Evolutionary conservation across 495 filamentous ascomycete species (phyloP), one percentile per base, ranked within the genome.

Genomic region (Podospora didyma): DNA sequence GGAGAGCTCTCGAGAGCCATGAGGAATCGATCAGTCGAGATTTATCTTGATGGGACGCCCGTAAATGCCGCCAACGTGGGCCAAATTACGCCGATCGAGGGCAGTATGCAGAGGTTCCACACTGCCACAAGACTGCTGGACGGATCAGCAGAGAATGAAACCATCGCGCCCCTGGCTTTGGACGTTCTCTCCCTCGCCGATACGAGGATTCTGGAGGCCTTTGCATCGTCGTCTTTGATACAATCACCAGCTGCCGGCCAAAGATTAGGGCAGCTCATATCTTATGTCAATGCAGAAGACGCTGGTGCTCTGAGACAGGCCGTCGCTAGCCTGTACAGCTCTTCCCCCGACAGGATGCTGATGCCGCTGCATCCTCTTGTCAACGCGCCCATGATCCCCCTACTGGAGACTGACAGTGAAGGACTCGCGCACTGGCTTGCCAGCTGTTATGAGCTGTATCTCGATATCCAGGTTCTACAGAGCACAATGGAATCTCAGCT

Each of bases 1-100:
- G 95, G 95, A 10, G 95, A 99, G 66, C 78, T 99, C 22, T 97
- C 95, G 7, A 81, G 93, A 54, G 95, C 95, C 3, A 97, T 99
- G 95, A 81, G 95, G 51, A 99, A 99, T 69, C 82, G 95, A 65
- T 89, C 90, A 54, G 79, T 96, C 49, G 95, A 99, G 70, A 86
- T 99, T 7, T 96, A 85, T 60, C 77, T 99, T 54, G 79, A 81
- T 21, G 62, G 55, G 10, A 50, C 68, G 0, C 62, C 56, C 2
- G 67, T 58, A 2, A 54, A 16, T 7, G 41, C 51, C 3, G 62
- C 37, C 23, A 62, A 59, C 59, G 39, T 60, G n/a, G 62, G 62
- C 7, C 56, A 56, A 35, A 62, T 77, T 35, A 51, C 70, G 17
- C 72, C 73, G n/a, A 64, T 80, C 21, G 76, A 79, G 28, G 69